These are phyloP conservation scores for Pseudohalonectria lignicola DNA, from an alignment of 2,329 filamentous ascomycete genomes.

Conservation along the genomic window DNA sequence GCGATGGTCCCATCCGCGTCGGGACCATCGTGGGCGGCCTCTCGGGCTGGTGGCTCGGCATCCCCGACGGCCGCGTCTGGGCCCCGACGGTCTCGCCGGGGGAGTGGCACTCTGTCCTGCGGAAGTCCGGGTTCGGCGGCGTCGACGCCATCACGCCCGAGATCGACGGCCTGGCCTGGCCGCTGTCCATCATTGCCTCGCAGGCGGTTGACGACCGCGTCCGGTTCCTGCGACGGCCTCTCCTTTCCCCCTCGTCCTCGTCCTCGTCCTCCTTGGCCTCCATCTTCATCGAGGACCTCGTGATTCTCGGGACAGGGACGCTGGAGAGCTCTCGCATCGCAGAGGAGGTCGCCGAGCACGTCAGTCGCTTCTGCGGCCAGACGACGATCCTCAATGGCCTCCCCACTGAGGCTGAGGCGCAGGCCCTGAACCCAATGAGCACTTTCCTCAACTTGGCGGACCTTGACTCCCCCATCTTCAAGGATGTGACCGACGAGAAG, in stretches of 20 bases:
- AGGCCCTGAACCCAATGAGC: conserved; percentile 1
- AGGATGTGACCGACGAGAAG: conserved; percentile 8
- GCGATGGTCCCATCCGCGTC: neutral
- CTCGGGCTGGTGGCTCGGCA: conserved; percentile 11
- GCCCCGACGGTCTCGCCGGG: conserved; percentile 4
- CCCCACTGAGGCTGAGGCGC: conserved; percentile 3
- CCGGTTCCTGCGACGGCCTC: conserved; percentile 10
- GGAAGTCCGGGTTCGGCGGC: conserved; percentile 14
- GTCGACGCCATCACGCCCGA: conserved; percentile 6
- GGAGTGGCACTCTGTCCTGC: conserved; percentile 13
- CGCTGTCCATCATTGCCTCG: conserved; percentile 1
- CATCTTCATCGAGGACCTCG: too few species aligned
- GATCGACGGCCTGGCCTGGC: conserved; percentile 7
- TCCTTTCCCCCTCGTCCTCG: too few species aligned
- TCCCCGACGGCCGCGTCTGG: conserved; percentile 5
- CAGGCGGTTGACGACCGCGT: conserved; percentile 15
- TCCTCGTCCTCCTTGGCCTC: too few species aligned
- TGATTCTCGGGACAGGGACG: too few species aligned
- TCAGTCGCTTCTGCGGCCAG: too few species aligned
- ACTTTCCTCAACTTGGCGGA: conserved; percentile 12
- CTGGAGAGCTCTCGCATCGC: too few species aligned
- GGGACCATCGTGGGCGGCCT: conserved; percentile 4
- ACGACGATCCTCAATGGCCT: too few species aligned
- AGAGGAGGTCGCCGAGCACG: too few species aligned
- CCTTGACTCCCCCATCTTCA: conserved; percentile 14